A percentile compares a stretch with the other conserved stretches of the same genome.
Conservation (phyloP, 352 stramenopile species). For the Thraustotheca clavata region DNA sequence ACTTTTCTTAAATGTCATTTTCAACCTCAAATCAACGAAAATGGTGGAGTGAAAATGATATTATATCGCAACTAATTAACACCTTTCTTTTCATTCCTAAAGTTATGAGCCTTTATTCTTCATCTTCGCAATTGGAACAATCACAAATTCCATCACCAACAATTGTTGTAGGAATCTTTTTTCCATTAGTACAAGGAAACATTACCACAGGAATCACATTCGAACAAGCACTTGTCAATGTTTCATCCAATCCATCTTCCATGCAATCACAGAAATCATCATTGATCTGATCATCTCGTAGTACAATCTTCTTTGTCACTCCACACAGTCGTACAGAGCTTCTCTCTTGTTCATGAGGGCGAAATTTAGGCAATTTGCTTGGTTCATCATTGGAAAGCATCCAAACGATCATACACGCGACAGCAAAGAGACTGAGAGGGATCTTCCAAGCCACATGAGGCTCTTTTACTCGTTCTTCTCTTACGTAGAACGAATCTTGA, state of each 20-base stretch:
- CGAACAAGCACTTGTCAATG: slow-evolving; percentile 11
- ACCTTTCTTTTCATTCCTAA: not conserved
- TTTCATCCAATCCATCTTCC: slow-evolving; percentile 15
- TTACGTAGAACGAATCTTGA: no score
- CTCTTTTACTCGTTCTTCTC: no score
- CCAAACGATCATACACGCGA: not conserved
- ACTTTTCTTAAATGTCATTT: slow-evolving; percentile 48
- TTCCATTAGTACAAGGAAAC: not conserved
- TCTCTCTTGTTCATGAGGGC: not conserved
- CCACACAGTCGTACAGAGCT: not conserved
- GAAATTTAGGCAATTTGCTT: not conserved
- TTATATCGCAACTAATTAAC: not conserved
- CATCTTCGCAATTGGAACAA: slow-evolving; percentile 12
- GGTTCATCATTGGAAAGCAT: not conserved
- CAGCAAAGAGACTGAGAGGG: not conserved
- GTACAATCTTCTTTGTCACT: not conserved
- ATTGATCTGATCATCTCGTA: slow-evolving; percentile 3
- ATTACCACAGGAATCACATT: slow-evolving; percentile 1
- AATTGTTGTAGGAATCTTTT: not conserved
- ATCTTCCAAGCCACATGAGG: not conserved
- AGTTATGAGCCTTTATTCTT: not conserved
- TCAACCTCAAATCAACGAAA: slow-evolving; percentile 18
- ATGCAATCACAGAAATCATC: slow-evolving; percentile 18
- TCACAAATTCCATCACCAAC: slow-evolving; percentile 13
- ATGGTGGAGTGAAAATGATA: slow-evolving; percentile 6